phyloP scores from a whole-genome alignment of 1,139 yeast genomes.

The Blastobotrys proliferans region DNA sequence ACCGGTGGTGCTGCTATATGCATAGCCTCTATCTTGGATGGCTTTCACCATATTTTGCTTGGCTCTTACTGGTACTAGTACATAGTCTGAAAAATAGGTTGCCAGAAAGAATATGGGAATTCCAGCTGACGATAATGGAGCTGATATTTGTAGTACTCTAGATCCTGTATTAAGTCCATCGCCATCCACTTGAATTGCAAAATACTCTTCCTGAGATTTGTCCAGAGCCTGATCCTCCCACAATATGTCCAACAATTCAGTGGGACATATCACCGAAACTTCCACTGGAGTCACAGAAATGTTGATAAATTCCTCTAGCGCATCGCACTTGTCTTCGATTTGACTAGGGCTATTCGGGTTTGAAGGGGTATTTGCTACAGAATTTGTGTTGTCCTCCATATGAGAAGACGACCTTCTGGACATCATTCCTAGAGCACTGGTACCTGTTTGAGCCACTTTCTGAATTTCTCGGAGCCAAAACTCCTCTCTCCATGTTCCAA shows the following conservation, averaged over 20 bases:
- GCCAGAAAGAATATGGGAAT: constrained; percentile 61
- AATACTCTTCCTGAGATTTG: constrained; percentile 46
- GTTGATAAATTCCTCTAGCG: constrained; percentile 43
- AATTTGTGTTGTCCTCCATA: constrained; percentile 9
- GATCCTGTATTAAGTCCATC: constrained; percentile 57
- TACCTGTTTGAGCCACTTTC: background rate
- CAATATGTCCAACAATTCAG: constrained; percentile 36
- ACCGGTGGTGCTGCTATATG: constrained; percentile 40
- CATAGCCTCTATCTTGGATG: constrained; percentile 43
- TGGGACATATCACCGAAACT: constrained; percentile 52
- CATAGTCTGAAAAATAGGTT: constrained; percentile 63
- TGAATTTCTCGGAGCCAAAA: constrained; percentile 11
- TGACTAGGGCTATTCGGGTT: constrained; percentile 13
- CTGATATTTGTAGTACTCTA: constrained; percentile 54
- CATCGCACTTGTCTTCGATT: constrained; percentile 20
- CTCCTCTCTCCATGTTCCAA: constrained; percentile 28
- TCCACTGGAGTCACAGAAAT: constrained; percentile 55
- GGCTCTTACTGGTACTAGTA: constrained; percentile 50
- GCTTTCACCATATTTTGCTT: constrained; percentile 45
- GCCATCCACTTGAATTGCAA: constrained; percentile 57
- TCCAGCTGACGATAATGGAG: constrained; percentile 54
- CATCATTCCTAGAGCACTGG: background rate
- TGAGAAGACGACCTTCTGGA: constrained; percentile 1
- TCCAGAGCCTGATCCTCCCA: constrained; percentile 40
- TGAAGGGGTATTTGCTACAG: constrained; percentile 11